phyloP scores from a whole-genome alignment of 805 yeast genomes.

The Ogataea neopini region DNA sequence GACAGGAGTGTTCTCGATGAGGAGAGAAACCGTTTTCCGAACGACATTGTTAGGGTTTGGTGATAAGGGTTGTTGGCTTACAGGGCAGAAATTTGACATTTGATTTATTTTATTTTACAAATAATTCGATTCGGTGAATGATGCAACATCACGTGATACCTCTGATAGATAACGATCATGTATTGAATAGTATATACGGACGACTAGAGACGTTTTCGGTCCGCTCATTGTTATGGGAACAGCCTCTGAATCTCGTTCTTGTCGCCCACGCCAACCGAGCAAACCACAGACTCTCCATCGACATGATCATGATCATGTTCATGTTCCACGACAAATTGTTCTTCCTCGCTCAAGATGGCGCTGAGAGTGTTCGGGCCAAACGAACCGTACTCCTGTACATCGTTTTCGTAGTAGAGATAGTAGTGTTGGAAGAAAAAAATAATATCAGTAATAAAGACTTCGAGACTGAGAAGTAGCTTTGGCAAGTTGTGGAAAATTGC shows the following conservation, averaged over 20 bases:
- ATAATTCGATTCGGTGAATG: conserved; percentile 5
- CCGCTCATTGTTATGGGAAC: conserved; percentile 13
- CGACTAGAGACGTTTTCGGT: no score
- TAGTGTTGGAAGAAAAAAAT: conserved; percentile 38
- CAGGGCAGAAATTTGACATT: not conserved
- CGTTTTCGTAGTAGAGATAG: conserved; percentile 29
- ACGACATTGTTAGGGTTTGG: not conserved
- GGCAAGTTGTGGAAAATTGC: conserved; percentile 35
- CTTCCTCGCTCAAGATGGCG: conserved; percentile 34
- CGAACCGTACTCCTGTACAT: conserved; percentile 26
- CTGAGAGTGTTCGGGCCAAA: conserved; percentile 19
- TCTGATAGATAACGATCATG: not conserved
- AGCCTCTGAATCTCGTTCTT: conserved; percentile 32
- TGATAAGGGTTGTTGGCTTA: not conserved
- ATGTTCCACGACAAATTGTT: conserved; percentile 33
- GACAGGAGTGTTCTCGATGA: conserved; percentile 12
- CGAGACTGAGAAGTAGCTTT: conserved; percentile 33
- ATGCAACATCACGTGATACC: conserved; percentile 22
- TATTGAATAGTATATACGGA: not conserved
- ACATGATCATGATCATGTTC: conserved; percentile 35
- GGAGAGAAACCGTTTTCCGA: conserved; percentile 18
- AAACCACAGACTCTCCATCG: not conserved
- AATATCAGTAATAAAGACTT: conserved; percentile 33
- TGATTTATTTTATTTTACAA: not conserved
- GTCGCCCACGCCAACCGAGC: conserved; percentile 21